Evolutionary conservation across 139 green algal genomes (phyloP).

Genomic region (Coccomyxa sp.): DNA sequence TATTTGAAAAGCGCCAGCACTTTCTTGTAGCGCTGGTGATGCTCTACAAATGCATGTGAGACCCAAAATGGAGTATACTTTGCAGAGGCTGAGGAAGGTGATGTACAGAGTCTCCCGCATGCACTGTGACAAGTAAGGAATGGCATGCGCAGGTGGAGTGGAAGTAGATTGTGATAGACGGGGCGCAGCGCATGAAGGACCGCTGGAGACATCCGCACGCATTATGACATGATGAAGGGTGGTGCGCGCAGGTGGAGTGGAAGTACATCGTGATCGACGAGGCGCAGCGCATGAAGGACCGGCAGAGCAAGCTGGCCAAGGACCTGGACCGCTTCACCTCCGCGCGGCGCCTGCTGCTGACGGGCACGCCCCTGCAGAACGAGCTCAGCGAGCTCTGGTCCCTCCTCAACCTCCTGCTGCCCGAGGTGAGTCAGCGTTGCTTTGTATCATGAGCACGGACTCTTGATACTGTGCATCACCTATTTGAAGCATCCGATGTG

Average conservation of each 20-base stretch:
- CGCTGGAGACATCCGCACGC: constrained; percentile 24
- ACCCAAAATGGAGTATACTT: no score
- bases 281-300: constrained; percentile 96
- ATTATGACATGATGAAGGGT: neutral
- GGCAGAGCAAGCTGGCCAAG: constrained; percentile 64
- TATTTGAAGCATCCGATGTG: no score
- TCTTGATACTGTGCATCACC: no score
- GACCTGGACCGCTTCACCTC: constrained; percentile 80
- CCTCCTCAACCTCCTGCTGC: constrained; percentile 88
- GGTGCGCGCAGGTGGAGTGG: constrained; percentile 65
- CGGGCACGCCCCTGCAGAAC: constrained; percentile 86
- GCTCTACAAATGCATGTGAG: no score
- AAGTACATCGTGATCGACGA: constrained; percentile 99
- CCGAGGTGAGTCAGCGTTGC: no score
- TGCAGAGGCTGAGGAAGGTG: no score
- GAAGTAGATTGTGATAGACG: constrained; percentile 98
- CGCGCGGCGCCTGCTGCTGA: constrained; percentile 65
- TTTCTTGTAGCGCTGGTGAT: no score
- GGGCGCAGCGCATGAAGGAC: constrained; percentile 98
- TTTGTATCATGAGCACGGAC: no score
- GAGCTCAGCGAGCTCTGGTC: constrained; percentile 90
- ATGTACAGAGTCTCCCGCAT: no score
- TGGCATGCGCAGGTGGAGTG: constrained; percentile 76
- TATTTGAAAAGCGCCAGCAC: no score
- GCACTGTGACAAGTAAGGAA: no score